Base-by-base conservation (phyloP, 208 protist genomes). In the Borovskyia barvae region DNA sequence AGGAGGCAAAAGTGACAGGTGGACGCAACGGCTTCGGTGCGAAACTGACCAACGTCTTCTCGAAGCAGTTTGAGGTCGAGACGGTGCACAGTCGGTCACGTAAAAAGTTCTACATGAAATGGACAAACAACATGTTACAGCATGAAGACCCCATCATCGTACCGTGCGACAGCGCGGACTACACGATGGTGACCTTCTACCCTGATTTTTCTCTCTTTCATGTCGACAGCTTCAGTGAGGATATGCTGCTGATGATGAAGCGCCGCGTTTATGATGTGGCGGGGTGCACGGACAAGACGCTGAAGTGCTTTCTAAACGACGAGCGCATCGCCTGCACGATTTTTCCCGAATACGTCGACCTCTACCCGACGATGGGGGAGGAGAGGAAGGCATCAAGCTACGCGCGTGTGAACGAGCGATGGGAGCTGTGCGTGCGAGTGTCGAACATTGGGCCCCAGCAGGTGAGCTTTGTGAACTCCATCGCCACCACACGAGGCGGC, bases 11-110 rank as follows among this genome's bases (percentile, higher is more conserved):
- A 66, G 90, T 99, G 19, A 98, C 97, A 1, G 97, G 96, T 20
- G 95, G 95, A 20, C 81, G 92, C 37, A 98, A 98, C 71, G 94
- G 99, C 19, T 99, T 98, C 69, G 99, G 99, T 65, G 99, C 99
- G 7, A 99, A 99, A 78, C 87, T 99, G 29, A 97, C 98, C 24
- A 99, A 99, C 80, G 99, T 99, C 19, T 99, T 99, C 75, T 99
- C 97, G 6, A 97, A 58, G 5, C 64, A 96, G 35, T 99, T 99
- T 55, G 85, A 92, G 39, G 80, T 99, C 8, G 98, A 99, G 77
- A 99, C 98, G 11, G 81, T 88, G 25, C 97, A 99, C 71, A 71
- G 75, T 15, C 80, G 84, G 29, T 89, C 81, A 2, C 82, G 80
- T 30, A 89, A 96, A 52, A 96, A 97, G 67, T 98, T 97, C 68